Evolutionary conservation across 371 early-diverging fungal genomes (phyloP).

Genomic region (Mortierella sp.): DNA sequence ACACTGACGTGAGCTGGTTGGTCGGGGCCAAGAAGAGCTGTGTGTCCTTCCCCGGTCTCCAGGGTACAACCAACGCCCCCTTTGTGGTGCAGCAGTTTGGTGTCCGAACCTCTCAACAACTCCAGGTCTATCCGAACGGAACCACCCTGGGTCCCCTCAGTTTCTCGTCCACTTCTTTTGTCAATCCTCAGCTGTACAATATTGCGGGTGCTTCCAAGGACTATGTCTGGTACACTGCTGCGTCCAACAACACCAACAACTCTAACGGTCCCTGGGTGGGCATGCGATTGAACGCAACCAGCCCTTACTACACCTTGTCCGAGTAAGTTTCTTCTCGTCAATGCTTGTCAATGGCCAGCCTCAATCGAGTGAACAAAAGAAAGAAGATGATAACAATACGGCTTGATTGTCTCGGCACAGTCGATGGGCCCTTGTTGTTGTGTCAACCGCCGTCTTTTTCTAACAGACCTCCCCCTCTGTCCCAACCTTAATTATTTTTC

Average conservation of each 20-base stretch:
- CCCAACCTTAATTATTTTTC: constrained; percentile 12
- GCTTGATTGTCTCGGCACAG: not conserved
- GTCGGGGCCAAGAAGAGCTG: constrained; percentile 27
- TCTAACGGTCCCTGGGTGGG: constrained; percentile 39
- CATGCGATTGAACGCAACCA: constrained; percentile 33
- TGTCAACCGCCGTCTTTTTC: not conserved
- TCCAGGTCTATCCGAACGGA: constrained; percentile 32
- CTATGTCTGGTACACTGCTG: constrained; percentile 31
- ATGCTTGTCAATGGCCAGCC: not conserved
- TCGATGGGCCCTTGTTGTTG: not conserved
- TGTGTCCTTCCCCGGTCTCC: constrained; percentile 20
- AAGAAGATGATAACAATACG: not conserved
- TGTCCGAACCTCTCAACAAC: constrained; percentile 16
- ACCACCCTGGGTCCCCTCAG: constrained; percentile 10
- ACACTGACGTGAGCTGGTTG: constrained; percentile 11
- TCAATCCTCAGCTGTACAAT: constrained; percentile 31
- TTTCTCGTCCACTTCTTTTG: constrained; percentile 10
- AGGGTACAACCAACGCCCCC: constrained; percentile 18
- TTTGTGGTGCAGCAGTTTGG: constrained; percentile 35
- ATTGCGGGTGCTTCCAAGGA: constrained; percentile 21
- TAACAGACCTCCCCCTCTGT: not conserved
- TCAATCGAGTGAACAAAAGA: not conserved
- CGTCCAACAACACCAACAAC: constrained; percentile 14
- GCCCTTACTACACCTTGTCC: not conserved
- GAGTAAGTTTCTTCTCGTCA: too few species aligned